Evolutionary conservation across 2,329 filamentous ascomycete genomes (phyloP).

Genomic region (Arthrobotrys sphaeroides): DNA sequence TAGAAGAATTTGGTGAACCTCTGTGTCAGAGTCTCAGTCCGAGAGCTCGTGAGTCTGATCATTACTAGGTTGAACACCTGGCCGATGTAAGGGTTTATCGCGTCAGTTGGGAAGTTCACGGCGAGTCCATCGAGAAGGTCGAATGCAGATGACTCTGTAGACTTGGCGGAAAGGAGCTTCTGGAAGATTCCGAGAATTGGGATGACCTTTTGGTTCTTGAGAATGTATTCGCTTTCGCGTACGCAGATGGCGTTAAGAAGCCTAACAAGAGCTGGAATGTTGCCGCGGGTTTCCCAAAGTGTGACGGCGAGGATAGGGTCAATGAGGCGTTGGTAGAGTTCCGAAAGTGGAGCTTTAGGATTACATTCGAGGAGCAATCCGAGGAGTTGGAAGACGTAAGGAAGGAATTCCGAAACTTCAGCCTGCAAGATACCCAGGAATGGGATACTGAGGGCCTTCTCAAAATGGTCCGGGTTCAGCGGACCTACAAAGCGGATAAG

Average conservation of each 20-base stretch:
- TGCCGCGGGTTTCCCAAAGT: slow-evolving; percentile 91
- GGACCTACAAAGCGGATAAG: slow-evolving; percentile 80
- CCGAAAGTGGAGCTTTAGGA: slow-evolving; percentile 78
- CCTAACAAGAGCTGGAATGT: slow-evolving; percentile 88
- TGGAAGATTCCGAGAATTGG: slow-evolving; percentile 96
- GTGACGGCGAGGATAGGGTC: slow-evolving; percentile 79
- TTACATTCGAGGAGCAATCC: slow-evolving; percentile 89
- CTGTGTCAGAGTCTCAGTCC: slow-evolving; percentile 82
- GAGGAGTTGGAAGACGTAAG: slow-evolving; percentile 95
- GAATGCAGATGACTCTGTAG: slow-evolving; percentile 85
- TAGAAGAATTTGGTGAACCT: slow-evolving; percentile 96
- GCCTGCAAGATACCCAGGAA: slow-evolving; percentile 69
- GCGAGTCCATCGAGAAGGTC: slow-evolving; percentile 87
- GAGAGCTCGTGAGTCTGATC: slow-evolving; percentile 75
- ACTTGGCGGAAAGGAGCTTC: slow-evolving; percentile 81
- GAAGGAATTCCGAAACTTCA: slow-evolving; percentile 77
- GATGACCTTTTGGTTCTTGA: slow-evolving; percentile 79
- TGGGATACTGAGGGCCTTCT: slow-evolving; percentile 81
- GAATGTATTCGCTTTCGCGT: slow-evolving; percentile 76
- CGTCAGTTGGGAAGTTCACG: slow-evolving; percentile 73
- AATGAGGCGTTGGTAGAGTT: slow-evolving; percentile 82
- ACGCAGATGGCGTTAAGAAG: slow-evolving; percentile 85
- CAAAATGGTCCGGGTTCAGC: slow-evolving; percentile 76
- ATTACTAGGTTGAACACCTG: slow-evolving; percentile 84
- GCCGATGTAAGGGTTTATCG: slow-evolving; percentile 79